These are phyloP conservation scores for Fusarium sp. DNA, from an alignment of 2,329 filamentous ascomycete genomes.

Conservation along the genomic window DNA sequence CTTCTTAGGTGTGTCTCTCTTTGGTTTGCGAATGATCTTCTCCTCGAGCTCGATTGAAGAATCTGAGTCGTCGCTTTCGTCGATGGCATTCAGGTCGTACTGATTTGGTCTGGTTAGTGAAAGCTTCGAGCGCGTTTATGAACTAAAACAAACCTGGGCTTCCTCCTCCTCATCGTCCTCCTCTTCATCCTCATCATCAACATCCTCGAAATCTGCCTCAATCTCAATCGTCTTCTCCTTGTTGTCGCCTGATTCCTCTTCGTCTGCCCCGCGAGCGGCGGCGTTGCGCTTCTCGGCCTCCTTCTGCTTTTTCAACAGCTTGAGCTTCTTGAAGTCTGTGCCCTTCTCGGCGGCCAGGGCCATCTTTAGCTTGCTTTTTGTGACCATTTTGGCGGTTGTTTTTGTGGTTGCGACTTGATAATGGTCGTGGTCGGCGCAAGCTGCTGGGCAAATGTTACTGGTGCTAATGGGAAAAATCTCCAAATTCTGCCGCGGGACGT, in stretches of 20 bases:
- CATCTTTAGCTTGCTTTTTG: constrained; percentile 66
- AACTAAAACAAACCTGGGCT: constrained; percentile 45
- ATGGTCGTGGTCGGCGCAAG: constrained; percentile 34
- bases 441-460: constrained; percentile 36
- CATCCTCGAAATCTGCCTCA: constrained; percentile 54
- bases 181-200: constrained; percentile 57
- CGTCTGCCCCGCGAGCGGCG: constrained; percentile 43
- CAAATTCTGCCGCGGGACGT: constrained; percentile 50
- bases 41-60: constrained; percentile 84
- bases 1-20: constrained; percentile 62
- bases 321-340: constrained; percentile 66
- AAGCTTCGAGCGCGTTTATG: constrained; percentile 2
- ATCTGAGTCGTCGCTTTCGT: constrained; percentile 75
- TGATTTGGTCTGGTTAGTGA: constrained; percentile 41
- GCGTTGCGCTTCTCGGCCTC: constrained; percentile 58
- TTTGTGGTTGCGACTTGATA: constrained; percentile 26
- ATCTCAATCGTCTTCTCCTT: constrained; percentile 55
- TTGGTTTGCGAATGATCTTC: constrained; percentile 70
- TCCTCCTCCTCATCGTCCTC: constrained; percentile 56
- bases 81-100: constrained; percentile 69
- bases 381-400: constrained; percentile 55
- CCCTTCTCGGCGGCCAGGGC: constrained; percentile 70
- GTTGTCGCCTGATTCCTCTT: constrained; percentile 54
- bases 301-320: constrained; percentile 65
- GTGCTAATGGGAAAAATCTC: constrained; percentile 51